Conservation (phyloP, 176 grass and related monocot species). For the Puccinellia tenuiflora region DNA sequence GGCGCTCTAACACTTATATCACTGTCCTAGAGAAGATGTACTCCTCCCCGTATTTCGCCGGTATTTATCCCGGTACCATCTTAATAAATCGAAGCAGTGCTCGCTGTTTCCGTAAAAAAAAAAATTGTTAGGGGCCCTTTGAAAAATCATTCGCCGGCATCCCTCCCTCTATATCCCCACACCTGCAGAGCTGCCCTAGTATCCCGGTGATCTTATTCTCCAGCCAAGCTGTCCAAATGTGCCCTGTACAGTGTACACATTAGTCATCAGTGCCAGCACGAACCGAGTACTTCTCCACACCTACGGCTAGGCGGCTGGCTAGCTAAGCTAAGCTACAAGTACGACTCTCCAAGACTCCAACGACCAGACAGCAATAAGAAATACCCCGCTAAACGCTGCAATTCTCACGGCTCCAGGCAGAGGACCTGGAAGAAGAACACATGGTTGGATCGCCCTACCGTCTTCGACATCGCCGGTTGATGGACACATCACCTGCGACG, state of each 20-base stretch:
- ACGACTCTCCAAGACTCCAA: constrained; percentile 9
- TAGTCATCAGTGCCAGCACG: constrained; percentile 15
- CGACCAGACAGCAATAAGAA: constrained; percentile 11
- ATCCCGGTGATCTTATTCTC: constrained; percentile 11
- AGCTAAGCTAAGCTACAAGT: constrained; percentile 1
- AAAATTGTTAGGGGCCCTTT: constrained; percentile 1
- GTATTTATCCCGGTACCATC: too few relatives aligned
- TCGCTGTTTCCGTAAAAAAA: too few relatives aligned
- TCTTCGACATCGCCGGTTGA: constrained; percentile 36
- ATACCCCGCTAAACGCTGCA: neutral
- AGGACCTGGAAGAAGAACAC: neutral
- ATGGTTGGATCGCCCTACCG: constrained; percentile 10
- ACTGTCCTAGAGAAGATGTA: too few relatives aligned
- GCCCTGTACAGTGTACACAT: neutral
- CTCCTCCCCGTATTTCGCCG: too few relatives aligned
- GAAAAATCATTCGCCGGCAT: neutral
- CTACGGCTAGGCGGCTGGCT: neutral
- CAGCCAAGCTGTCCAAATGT: constrained; percentile 12
- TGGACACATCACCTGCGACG: constrained; percentile 5
- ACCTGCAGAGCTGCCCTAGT: neutral
- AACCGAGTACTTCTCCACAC: neutral
- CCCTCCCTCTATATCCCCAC: constrained; percentile 19
- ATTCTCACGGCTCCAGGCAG: constrained; percentile 12
- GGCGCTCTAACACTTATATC: too few relatives aligned
- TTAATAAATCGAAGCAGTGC: too few relatives aligned